Evolutionary conservation across 192 early-diverging fungal species (phyloP), one percentile per base, ranked within the genome.

Genomic region (Backusella luteola): DNA sequence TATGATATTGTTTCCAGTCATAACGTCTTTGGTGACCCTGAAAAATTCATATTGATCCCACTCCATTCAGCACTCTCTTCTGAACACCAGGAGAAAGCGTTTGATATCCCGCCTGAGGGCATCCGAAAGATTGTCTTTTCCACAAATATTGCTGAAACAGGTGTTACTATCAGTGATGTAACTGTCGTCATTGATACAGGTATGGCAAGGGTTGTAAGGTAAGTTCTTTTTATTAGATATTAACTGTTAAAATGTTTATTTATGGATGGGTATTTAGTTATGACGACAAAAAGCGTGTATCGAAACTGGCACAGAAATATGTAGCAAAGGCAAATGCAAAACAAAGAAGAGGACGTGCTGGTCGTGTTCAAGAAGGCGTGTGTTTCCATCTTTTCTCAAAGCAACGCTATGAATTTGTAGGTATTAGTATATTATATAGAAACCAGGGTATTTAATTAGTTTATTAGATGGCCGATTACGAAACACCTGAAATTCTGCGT

Each of bases 71-170:
- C 85, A 0, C 74, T 95, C 6, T 89, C 92, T 3, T 89, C 90
- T 1, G 86, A 85, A 17, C 85, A 88, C 15, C 94, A 95, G 80
- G 89, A 78, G 75, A 81, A 73, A 7, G 93, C 93, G 21, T 96
- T 96, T 84, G 83, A 84, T 68, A 68, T 80, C 1, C 84, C 90
- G 0, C 77, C 81, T n/a, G 66, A 76, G 4, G 92, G 92, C 0
- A 66, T 84, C 9, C 79, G 94, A 23, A 95, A 95, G 72, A 87
- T 95, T 66, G 90, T 95, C 1, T 66, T 95, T 23, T 80, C 89
- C 9, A 95, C 93, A 17, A 95, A 95, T 73, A 92, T 95, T 80
- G 94, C 94, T 26, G 94, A 95, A 77, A 95, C 94, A 0, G 93
- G 93, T 70, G 88, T 95, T 66, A 95, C 93, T 14, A 93, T 95